Percentiles rank a stretch among this genome's conserved stretches.
Conservation (phyloP, 2,329 filamentous ascomycete genomes). For the Cladobotryum mycophilum region DNA sequence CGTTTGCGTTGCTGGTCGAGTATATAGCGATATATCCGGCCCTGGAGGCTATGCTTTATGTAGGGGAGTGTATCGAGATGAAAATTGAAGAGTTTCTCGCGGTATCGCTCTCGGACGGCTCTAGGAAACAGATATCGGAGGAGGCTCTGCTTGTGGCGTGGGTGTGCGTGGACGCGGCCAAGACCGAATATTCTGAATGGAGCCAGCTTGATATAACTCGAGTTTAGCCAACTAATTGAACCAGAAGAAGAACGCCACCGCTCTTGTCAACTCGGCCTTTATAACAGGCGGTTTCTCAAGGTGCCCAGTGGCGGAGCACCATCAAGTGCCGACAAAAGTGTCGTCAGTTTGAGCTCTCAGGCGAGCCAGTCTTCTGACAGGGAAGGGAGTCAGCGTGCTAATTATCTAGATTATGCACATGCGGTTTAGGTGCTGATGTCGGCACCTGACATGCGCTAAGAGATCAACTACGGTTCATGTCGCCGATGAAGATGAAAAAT, state of each 20-base stretch:
- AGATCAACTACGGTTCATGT: conserved; percentile 4
- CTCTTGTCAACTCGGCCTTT: neutral
- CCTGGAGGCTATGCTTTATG: conserved; percentile 65
- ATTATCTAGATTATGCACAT: conserved; percentile 7
- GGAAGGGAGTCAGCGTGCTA: conserved; percentile 7
- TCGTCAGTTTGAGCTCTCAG: conserved; percentile 15
- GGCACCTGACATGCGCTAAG: conserved; percentile 14
- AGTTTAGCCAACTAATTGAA: neutral
- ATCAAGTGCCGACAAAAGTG: neutral
- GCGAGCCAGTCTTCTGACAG: conserved; percentile 27
- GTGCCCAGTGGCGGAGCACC: neutral
- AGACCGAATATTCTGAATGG: conserved; percentile 36
- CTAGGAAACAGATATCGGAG: conserved; percentile 65
- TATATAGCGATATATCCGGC: conserved; percentile 69
- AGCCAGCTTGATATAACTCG: conserved; percentile 35
- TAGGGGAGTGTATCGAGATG: conserved; percentile 68
- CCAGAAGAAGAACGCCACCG: neutral
- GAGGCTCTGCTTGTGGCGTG: conserved; percentile 42
- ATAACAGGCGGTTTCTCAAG: conserved; percentile 4
- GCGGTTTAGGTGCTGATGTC: conserved; percentile 10
- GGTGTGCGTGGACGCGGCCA: conserved; percentile 26
- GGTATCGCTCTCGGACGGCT: conserved; percentile 54
- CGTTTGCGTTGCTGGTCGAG: conserved; percentile 56
- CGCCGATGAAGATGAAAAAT: conserved; percentile 2
- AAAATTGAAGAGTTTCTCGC: conserved; percentile 61